Evolutionary conservation across 495 filamentous ascomycete genomes (phyloP), one percentile per base, ranked within the genome.

Genomic region (Wilcoxina mikolae): DNA sequence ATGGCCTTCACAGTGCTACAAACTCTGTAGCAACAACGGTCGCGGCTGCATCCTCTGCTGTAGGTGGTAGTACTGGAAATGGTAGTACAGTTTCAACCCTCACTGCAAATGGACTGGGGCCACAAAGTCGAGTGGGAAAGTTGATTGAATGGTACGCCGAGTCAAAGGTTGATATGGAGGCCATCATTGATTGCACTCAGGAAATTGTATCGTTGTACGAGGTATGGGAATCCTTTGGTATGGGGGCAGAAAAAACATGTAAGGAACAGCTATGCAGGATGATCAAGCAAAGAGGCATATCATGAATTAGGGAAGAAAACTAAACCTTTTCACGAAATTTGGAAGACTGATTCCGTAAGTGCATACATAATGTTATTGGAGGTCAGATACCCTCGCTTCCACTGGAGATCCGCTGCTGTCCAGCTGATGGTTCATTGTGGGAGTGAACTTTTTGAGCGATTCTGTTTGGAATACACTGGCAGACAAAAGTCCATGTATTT

Each of bases 121-220:
- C 70, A 12, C 74, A 77, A 54, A 72, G 65, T 53, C 79, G 84
- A 57, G 77, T 93, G 15, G 81, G 85, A 60, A 82, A 80, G 55
- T 77, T 94, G 48, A 74, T 87, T 2, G 74, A 73, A 38, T 98
- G 89, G 84, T 78, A 96, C 49, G 87, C 90, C 3, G 89, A 95
- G 64, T 93, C 87, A 61, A 84, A 83, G 58, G 78, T 96, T 28
- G 90, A 96, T 66, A 85, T 96, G 65, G 85, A 85, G 68, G 86
- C 81, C 20, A 81, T 95, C 64, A 82, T 95, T 42, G 90, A 96
- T 63, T 90, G 84, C 68, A 87, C 85, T 0, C 91, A 98, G 69
- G 93, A 96, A 71, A 76, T 96, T 49, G 87, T 98, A 39, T 93
- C 87, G 3, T 76, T 98, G 56, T 98, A 96, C 69, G 88, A 94